Conservation (phyloP, 1,284 basidiomycete species). For the Sanghuangporus baumii region DNA sequence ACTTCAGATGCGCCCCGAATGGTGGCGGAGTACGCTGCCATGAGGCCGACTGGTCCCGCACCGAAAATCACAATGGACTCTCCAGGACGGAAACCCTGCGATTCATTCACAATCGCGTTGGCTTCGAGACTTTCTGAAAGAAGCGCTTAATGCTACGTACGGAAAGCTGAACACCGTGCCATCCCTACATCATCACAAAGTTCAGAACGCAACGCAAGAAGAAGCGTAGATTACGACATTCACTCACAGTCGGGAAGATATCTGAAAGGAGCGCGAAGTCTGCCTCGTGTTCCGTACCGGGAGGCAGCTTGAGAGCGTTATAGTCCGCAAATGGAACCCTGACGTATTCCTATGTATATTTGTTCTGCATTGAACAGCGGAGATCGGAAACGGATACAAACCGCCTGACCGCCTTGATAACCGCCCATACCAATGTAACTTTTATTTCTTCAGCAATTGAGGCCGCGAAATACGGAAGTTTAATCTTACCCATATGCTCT, state of each 20-base stretch:
- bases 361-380: not conserved
- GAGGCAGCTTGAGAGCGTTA: conserved; percentile 44
- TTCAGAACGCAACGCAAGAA: not conserved
- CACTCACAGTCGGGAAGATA: conserved; percentile 44
- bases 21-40: conserved; percentile 50
- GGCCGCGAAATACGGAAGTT: not conserved
- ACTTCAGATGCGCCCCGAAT: conserved; percentile 46
- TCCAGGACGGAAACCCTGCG: conserved; percentile 43
- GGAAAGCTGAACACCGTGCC: conserved; percentile 48
- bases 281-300: conserved; percentile 47
- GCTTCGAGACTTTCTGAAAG: not conserved
- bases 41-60: conserved; percentile 41
- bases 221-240: not conserved
- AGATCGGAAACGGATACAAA: conserved; percentile 18
- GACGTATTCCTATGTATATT: conserved; percentile 38
- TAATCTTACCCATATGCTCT: conserved; percentile 37
- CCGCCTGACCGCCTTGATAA: conserved; percentile 47
- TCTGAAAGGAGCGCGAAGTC: conserved; percentile 50
- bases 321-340: conserved; percentile 50
- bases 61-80: conserved; percentile 49
- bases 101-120: not conserved
- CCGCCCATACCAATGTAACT: conserved; percentile 49
- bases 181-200: conserved; percentile 30
- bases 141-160: conserved; percentile 22
- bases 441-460: not conserved